These are phyloP conservation scores for Hypoxylon sp. DNA, from an alignment of 2,329 filamentous ascomycete species.

Conservation along the genomic window DNA sequence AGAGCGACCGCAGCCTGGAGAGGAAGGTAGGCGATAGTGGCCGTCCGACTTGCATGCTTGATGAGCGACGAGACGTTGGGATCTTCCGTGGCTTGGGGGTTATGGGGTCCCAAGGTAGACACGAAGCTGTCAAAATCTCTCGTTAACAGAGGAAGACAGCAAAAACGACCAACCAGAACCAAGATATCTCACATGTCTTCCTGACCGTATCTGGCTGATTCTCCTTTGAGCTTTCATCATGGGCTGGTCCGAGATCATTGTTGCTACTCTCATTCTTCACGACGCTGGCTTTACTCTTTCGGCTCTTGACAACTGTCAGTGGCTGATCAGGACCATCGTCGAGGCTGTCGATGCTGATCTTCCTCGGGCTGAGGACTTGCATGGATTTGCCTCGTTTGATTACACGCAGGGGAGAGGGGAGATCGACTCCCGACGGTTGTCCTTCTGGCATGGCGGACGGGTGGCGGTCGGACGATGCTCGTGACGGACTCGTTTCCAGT, in stretches of 20 bases:
- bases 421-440: conserved; percentile 23
- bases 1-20: conserved; percentile 38
- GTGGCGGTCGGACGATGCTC: conserved; percentile 18
- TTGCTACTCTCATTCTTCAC: conserved; percentile 3
- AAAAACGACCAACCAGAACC: neutral
- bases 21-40: conserved; percentile 33
- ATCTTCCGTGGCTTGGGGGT: conserved; percentile 26
- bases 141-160: conserved; percentile 4
- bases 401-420: conserved; percentile 42
- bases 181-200: conserved; percentile 17
- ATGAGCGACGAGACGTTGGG: conserved; percentile 25
- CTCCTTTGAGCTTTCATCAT: conserved; percentile 1
- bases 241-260: neutral
- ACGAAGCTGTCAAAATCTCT: conserved; percentile 6
- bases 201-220: conserved; percentile 2
- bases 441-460: conserved; percentile 18
- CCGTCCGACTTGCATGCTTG: conserved; percentile 30
- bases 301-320: conserved; percentile 41
- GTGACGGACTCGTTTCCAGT: conserved; percentile 15
- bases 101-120: conserved; percentile 6
- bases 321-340: conserved; percentile 36
- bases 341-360: conserved; percentile 35
- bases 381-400: conserved; percentile 41
- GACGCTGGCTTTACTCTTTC: conserved; percentile 22
- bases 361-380: conserved; percentile 36